Conservation (phyloP, 805 yeast species). For the Kodamaea nitidulidarum region DNA sequence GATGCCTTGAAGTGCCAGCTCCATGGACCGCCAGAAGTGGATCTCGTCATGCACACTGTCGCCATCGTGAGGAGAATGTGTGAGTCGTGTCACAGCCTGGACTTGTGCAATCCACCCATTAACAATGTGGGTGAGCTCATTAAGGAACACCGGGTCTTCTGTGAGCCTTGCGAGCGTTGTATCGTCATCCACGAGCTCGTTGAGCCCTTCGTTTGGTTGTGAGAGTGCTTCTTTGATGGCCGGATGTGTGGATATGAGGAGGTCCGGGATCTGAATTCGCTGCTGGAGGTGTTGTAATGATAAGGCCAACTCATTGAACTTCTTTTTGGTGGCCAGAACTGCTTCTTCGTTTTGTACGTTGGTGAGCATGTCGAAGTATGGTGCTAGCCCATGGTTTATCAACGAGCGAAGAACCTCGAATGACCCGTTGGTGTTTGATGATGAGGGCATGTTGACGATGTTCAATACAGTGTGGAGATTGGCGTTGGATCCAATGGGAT, state of each 20-base stretch:
- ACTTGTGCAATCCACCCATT: conserved; percentile 71
- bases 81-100: conserved; percentile 50
- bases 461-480: conserved; percentile 24
- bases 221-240: conserved; percentile 23
- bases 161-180: conserved; percentile 17
- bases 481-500: conserved; percentile 18
- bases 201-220: conserved; percentile 15
- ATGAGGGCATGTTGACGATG: conserved; percentile 30
- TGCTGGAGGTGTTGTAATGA: conserved; percentile 68
- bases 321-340: conserved; percentile 49
- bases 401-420: conserved; percentile 57
- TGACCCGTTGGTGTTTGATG: conserved; percentile 17
- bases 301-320: conserved; percentile 61
- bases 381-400: conserved; percentile 59
- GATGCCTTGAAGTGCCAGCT: conserved; percentile 51
- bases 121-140: conserved; percentile 63
- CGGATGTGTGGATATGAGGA: conserved; percentile 51
- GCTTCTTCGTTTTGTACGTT: conserved; percentile 11
- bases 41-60: conserved; percentile 58
- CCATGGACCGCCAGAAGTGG: conserved; percentile 74
- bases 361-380: conserved; percentile 58
- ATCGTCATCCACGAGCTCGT: conserved; percentile 28
- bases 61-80: conserved; percentile 54
- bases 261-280: conserved; percentile 63
- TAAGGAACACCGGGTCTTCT: conserved; percentile 54